Evolutionary conservation across 192 early-diverging fungal genomes (phyloP).

Genomic region (Paraglomus brasilianum): DNA sequence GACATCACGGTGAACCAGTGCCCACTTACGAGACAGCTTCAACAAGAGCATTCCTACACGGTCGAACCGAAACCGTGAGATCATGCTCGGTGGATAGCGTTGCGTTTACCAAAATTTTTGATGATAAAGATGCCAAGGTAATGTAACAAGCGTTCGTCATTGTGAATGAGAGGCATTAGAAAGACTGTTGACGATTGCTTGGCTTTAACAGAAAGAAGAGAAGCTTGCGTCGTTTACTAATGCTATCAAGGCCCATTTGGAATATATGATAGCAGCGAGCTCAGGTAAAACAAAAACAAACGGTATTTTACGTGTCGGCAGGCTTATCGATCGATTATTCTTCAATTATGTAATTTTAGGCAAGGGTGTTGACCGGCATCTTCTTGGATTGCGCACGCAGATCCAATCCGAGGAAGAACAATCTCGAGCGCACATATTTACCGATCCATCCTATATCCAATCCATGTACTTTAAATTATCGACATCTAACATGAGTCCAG

Average conservation of each 20-base stretch:
- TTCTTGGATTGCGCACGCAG: constrained; percentile 79
- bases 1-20: constrained; percentile 64
- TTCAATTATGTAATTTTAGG: constrained; percentile 38
- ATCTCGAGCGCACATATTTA: constrained; percentile 69
- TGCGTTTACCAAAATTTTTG: constrained; percentile 74
- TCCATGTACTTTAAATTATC: constrained; percentile 83
- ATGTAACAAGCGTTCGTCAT: not conserved
- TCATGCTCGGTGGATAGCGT: constrained; percentile 74
- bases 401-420: constrained; percentile 62
- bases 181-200: not conserved
- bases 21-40: constrained; percentile 81
- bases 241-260: constrained; percentile 67
- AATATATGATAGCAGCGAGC: constrained; percentile 75
- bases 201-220: constrained; percentile 29
- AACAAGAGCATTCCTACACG: constrained; percentile 69
- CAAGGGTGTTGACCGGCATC: constrained; percentile 87
- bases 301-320: constrained; percentile 12
- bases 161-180: not conserved
- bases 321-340: not conserved
- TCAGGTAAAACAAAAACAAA: constrained; percentile 41
- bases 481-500: constrained; percentile 77
- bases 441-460: constrained; percentile 73
- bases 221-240: constrained; percentile 59
- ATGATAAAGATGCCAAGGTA: constrained; percentile 61
- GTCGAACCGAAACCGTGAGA: constrained; percentile 91